Evolutionary conservation across 208 protist genomes (phyloP).

Genomic region (Leishmania turanica): DNA sequence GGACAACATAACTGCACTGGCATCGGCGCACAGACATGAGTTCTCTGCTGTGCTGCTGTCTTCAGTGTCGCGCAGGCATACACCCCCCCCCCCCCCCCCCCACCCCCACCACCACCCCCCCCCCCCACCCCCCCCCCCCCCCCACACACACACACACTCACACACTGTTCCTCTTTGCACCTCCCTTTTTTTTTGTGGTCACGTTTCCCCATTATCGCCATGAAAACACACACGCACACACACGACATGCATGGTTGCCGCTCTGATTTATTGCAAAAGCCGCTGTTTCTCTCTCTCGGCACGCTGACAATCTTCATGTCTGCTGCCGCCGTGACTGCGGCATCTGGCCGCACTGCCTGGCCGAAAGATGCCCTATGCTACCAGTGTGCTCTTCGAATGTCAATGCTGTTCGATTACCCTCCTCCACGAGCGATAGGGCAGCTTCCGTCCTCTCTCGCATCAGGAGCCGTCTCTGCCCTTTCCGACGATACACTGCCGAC

Average conservation of each 20-base stretch:
- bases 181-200: neutral
- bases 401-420: conserved; percentile 69
- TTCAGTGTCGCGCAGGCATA: neutral
- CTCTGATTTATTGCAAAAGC: neutral
- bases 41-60: neutral
- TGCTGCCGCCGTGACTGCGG: neutral
- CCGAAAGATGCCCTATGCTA: conserved; percentile 71
- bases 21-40: neutral
- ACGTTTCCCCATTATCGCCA: neutral
- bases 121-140: no score
- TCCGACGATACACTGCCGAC: conserved; percentile 23
- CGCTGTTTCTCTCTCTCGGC: neutral
- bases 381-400: conserved; percentile 84
- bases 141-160: neutral
- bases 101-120: no score
- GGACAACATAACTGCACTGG: neutral
- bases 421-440: conserved; percentile 41
- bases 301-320: conserved; percentile 1
- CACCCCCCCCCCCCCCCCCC: no score
- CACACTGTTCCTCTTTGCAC: neutral
- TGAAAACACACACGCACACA: neutral
- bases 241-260: neutral
- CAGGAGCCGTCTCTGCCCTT: neutral
- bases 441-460: conserved; percentile 5
- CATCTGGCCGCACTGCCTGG: neutral